phyloP scores from a whole-genome alignment of 2,329 filamentous ascomycete genomes.

The Epichloe coenophiala region DNA sequence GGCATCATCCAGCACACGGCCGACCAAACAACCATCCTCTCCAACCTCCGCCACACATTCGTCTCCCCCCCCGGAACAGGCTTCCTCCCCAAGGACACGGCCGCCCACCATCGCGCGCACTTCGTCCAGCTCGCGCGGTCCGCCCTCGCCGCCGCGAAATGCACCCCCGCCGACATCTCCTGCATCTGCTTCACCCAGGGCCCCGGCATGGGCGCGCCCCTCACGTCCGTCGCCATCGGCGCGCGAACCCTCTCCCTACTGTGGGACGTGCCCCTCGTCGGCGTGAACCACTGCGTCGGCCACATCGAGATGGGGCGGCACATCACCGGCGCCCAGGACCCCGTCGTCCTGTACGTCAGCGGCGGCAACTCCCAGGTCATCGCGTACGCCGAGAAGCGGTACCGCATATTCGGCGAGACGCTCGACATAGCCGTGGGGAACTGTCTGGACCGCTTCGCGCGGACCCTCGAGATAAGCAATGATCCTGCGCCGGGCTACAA shows the following conservation, averaged over 20 bases:
- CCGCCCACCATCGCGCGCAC: constrained; percentile 77
- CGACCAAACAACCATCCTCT: constrained; percentile 52
- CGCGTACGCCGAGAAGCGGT: constrained; percentile 84
- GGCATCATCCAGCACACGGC: constrained; percentile 73
- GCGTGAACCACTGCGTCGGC: constrained; percentile 95
- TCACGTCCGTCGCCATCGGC: constrained; percentile 74
- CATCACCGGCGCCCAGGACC: constrained; percentile 82
- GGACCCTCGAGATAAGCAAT: constrained; percentile 82
- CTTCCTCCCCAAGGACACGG: constrained; percentile 94
- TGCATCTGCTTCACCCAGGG: constrained; percentile 95
- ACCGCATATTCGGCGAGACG: constrained; percentile 95
- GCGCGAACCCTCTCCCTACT: constrained; percentile 70
- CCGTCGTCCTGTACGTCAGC: constrained; percentile 88
- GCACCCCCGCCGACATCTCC: constrained; percentile 55
- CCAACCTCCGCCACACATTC: constrained; percentile 92
- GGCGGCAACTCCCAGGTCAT: constrained; percentile 98
- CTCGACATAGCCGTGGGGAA: constrained; percentile 97
- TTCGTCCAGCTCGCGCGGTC: constrained; percentile 70
- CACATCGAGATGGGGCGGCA: constrained; percentile 97
- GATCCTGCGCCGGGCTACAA: constrained; percentile 96
- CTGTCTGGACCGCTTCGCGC: constrained; percentile 89
- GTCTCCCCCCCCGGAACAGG: constrained; percentile 82
- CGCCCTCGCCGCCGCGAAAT: constrained; percentile 57
- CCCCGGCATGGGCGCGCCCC: constrained; percentile 89
- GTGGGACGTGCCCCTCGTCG: constrained; percentile 80